Conservation (phyloP, 768 basidiomycete species). For the Boletus subparvulus region DNA sequence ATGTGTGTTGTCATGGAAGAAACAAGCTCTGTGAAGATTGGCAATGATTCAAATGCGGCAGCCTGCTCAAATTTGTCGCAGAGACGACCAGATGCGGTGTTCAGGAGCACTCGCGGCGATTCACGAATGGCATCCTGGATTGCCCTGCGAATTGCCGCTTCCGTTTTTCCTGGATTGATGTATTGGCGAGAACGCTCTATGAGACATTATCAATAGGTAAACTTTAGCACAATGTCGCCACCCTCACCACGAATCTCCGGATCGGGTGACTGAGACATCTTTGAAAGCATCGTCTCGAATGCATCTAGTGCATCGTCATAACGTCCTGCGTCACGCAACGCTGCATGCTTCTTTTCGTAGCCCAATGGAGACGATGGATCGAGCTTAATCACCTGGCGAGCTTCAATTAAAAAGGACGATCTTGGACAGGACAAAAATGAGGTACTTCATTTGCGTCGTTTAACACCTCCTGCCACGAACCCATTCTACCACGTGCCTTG, state of each 20-base stretch:
- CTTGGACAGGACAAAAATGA: no score
- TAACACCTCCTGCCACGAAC: background rate
- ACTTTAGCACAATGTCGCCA: background rate
- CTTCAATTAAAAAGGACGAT: no score
- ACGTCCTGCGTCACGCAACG: background rate
- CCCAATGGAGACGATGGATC: constrained; percentile 1
- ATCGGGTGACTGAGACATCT: background rate
- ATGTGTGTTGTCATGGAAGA: background rate
- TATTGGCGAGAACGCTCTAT: background rate
- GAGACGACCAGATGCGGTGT: background rate
- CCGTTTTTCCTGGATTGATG: background rate
- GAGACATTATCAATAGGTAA: background rate
- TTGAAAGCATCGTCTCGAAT: constrained; percentile 1
- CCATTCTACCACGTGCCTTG: background rate
- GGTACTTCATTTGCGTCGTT: constrained; percentile 3
- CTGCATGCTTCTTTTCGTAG: constrained; percentile 1
- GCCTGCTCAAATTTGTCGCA: background rate
- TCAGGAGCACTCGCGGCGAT: background rate
- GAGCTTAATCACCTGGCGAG: constrained; percentile 6
- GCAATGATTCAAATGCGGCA: background rate
- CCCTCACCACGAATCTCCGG: background rate
- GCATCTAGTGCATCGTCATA: background rate
- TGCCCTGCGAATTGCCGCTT: background rate
- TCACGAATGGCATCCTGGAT: background rate
- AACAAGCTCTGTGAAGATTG: background rate